A percentile compares a stretch with the other conserved stretches of the same genome.
phyloP scores from a whole-genome alignment of 106 monocot species.

The Dioscorea zingiberensis region DNA sequence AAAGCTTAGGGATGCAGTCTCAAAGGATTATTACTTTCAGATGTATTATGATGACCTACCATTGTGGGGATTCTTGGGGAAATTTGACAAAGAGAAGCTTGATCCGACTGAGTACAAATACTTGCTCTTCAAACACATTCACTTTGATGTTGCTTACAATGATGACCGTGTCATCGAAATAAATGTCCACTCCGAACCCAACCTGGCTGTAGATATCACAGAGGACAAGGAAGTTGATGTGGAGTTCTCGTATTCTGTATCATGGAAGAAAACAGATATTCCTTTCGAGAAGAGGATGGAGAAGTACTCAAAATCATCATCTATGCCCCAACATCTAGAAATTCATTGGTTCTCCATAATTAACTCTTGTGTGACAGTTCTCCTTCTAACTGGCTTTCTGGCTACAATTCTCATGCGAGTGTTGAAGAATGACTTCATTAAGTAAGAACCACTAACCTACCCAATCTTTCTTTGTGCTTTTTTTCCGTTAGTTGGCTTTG shows the following conservation, averaged over 20 bases:
- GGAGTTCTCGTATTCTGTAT: conserved; percentile 65
- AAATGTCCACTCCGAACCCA: conserved; percentile 48
- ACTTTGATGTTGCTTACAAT: conserved; percentile 63
- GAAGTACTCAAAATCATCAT: conserved; percentile 65
- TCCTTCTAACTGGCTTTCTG: conserved; percentile 72
- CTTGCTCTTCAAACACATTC: conserved; percentile 63
- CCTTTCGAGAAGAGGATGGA: conserved; percentile 75
- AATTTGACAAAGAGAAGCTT: conserved; percentile 43
- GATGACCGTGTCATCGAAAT: conserved; percentile 71
- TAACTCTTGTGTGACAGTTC: conserved; percentile 73
- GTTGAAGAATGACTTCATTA: conserved; percentile 74
- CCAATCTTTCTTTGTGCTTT: background rate
- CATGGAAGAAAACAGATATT: conserved; percentile 65
- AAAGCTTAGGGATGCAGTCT: conserved; percentile 54
- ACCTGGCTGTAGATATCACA: conserved; percentile 53
- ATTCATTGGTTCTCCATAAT: conserved; percentile 82
- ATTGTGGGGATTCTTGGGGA: conserved; percentile 77
- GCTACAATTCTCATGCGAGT: conserved; percentile 80
- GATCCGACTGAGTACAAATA: conserved; percentile 35
- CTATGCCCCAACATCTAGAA: conserved; percentile 69
- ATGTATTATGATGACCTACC: conserved; percentile 85
- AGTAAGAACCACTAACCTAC: conserved; percentile 30
- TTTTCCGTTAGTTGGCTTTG: background rate
- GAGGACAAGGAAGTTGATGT: conserved; percentile 59
- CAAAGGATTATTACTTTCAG: conserved; percentile 78